These are phyloP conservation scores for Botryotinia calthae DNA, from an alignment of 2,329 filamentous ascomycete species.

Conservation along the genomic window DNA sequence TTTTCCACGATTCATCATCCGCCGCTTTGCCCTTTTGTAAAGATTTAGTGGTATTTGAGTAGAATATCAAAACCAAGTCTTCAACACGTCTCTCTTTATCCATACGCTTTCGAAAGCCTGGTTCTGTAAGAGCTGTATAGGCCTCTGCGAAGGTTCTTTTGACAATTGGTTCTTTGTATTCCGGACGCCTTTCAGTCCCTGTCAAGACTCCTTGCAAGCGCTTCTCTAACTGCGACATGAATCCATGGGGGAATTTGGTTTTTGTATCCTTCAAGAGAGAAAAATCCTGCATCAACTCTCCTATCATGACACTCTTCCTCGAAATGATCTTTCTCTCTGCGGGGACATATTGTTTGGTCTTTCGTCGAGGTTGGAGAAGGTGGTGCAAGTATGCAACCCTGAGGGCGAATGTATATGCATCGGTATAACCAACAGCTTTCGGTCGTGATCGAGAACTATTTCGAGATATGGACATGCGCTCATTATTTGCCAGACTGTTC, in stretches of 20 bases:
- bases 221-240: slow-evolving; percentile 62
- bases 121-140: slow-evolving; percentile 88
- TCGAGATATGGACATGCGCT: slow-evolving; percentile 32
- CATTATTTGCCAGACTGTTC: slow-evolving; percentile 34
- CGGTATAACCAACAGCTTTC: slow-evolving; percentile 61
- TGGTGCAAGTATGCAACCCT: slow-evolving; percentile 90
- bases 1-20: slow-evolving; percentile 85
- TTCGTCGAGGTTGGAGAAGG: slow-evolving; percentile 84
- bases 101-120: slow-evolving; percentile 82
- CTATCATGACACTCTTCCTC: slow-evolving; percentile 68
- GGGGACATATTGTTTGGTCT: slow-evolving; percentile 81
- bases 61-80: slow-evolving; percentile 92
- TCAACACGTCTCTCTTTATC: slow-evolving; percentile 93
- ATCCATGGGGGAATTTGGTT: slow-evolving; percentile 68
- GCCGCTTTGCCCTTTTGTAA: slow-evolving; percentile 72
- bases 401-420: slow-evolving; percentile 88
- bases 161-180: slow-evolving; percentile 85
- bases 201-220: slow-evolving; percentile 51
- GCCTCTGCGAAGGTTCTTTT: slow-evolving; percentile 95
- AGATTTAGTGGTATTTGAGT: slow-evolving; percentile 89
- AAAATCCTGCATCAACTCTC: slow-evolving; percentile 88
- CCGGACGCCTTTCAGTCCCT: slow-evolving; percentile 78
- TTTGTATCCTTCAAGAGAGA: slow-evolving; percentile 62
- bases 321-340: slow-evolving; percentile 49
- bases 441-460: slow-evolving; percentile 47